Evolutionary conservation across 352 stramenopile genomes (phyloP), one percentile per base, ranked within the genome.

Genomic region (Globisporangium perplexum): DNA sequence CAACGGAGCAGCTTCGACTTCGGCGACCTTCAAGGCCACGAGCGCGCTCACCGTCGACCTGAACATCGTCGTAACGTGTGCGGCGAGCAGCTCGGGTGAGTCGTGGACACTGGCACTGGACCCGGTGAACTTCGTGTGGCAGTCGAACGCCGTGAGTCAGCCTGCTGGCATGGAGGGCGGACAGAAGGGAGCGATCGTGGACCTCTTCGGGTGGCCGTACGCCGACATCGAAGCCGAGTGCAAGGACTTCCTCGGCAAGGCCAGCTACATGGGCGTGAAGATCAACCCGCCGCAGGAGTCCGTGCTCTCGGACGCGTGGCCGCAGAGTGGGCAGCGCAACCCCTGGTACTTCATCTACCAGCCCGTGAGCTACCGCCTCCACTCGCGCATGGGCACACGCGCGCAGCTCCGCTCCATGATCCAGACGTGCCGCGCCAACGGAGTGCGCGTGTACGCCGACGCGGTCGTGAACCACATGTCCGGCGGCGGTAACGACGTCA

Each of bases 331-430:
- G 1, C 57, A 83, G 51, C 69, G 71, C 22, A 89, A 86, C 46
- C 77, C 78, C 17, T 89, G 78, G 78, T 89, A 86, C 53, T 74
- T 82, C 33, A 64, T 78, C 18, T 86, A 86, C 50, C 75, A 86
- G 24, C 72, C 78, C 4, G 77, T 88, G 50, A 85, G 69, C 49
- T 89, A 83, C 42, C 72, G 74, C 0, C 57, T 89, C 28, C 57
- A 82, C 55, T 83, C 73, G 6, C 71, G 78, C 18, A 66, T 89
- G 22, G 77, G 78, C 5, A 57, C 74, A 28, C 71, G 78, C 53
- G 36, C 60, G 11, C 60, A 89, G 49, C 43, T 89, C 4, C 62
- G 74, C 2, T 67, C 61, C 1, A 82, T 88, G 74, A 88, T 89
- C 62, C 67, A 87, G 47, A 83, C 68, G 0, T 89, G 78, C 33